Evolutionary conservation across 2,329 filamentous ascomycete species (phyloP), one percentile per base, ranked within the genome.

Genomic region (Aspergillus sergii): DNA sequence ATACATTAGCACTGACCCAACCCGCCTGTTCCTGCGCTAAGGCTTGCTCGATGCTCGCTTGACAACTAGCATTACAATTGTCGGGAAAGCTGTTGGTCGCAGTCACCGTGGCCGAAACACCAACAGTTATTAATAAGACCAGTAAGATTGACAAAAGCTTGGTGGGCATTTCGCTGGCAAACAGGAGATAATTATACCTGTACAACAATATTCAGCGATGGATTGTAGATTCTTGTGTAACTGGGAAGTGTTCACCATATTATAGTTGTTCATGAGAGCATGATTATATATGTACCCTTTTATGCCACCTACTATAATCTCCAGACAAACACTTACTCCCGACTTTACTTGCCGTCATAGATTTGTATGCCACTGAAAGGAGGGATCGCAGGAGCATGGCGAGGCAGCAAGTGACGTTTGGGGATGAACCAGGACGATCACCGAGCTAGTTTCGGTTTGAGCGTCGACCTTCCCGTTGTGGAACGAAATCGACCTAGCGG

Each of bases 161-260:
- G 5, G 14, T 16, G 6, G 14, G 14, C 34, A 36, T 36, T 14
- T 16, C 26, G 16, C 12, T 16, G 14, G 14, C 14, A 6, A 4
- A 6, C 7, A 36, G 34, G 6, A 16, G 6, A 16, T 14, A 2
- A 3, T 2, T 4, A 16, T 16, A 16, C 0, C 0, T 3, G 7
- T 16, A 34, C 0, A 36, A 36, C 6, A 14, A 36, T 36, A 36
- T 3, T 16, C 14, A 2, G 6, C 1, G 14, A 6, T 5, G 8
- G 14, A 5, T 36, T 14, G 5, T 0, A 16, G 14, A 36, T 16
- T 36, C 34, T 16, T 7, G 5, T 36, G 14, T 36, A 36, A 16
- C 7, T 36, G 1, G 14, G 0, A 14, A 36, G 14, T 7, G 34
- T 36, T 16, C 14, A 7, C 14, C 1, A 7, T 16, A 36, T 14